Conservation (phyloP, 306 rosid genomes). For the Quercus mongolica region DNA sequence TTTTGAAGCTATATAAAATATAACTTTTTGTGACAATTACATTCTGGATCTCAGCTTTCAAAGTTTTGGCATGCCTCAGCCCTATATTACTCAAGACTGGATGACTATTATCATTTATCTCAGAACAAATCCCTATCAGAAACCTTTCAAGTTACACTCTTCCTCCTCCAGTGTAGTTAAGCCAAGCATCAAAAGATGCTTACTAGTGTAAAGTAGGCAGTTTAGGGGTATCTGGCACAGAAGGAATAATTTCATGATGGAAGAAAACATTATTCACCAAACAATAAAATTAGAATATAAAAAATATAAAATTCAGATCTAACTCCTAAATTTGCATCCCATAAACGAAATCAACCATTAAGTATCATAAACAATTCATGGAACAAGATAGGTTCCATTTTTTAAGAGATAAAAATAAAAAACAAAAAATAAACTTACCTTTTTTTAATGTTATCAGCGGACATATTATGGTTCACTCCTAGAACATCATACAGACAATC, state of each 20-base stretch:
- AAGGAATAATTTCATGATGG: background rate
- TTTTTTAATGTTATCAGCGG: constrained; percentile 75
- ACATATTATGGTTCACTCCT: constrained; percentile 77
- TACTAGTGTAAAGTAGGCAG: background rate
- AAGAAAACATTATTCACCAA: background rate
- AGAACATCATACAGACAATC: constrained; percentile 78
- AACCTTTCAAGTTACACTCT: background rate
- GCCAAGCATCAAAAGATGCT: background rate
- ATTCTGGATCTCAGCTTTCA: background rate
- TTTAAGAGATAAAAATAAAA: background rate
- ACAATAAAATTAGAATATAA: background rate
- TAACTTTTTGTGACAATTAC: background rate
- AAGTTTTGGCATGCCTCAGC: background rate
- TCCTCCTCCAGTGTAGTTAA: background rate
- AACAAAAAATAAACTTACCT: constrained; percentile 37
- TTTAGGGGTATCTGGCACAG: background rate
- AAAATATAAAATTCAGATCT: background rate
- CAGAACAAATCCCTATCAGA: background rate
- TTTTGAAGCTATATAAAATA: background rate
- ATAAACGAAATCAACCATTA: background rate
- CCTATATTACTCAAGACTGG: background rate
- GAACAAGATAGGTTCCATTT: background rate
- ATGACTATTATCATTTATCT: background rate
- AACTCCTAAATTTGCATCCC: background rate
- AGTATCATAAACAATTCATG: background rate